A percentile compares a stretch with the other conserved stretches of the same genome.
phyloP scores from a whole-genome alignment of 495 filamentous ascomycete genomes.

The Penicillium cataractarum region DNA sequence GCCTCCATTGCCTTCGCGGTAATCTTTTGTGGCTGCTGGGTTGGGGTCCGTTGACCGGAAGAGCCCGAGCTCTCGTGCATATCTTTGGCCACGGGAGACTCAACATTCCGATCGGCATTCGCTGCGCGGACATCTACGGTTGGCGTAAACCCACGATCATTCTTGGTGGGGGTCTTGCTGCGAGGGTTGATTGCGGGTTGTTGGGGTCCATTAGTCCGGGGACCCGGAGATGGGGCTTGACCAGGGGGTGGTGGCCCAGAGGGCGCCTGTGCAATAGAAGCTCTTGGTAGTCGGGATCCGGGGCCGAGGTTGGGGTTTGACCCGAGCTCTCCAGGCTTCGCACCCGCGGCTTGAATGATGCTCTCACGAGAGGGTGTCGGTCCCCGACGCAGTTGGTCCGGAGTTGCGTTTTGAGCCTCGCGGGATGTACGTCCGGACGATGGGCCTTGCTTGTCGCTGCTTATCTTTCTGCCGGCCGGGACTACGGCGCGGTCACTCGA shows the following conservation, averaged over 20 bases:
- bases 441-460: conserved; percentile 40
- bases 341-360: conserved; percentile 35
- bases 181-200: conserved; percentile 43
- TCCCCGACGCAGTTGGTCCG: conserved; percentile 57
- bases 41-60: conserved; percentile 67
- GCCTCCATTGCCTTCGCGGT: conserved; percentile 53
- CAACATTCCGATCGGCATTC: conserved; percentile 50
- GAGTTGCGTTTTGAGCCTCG: conserved; percentile 62
- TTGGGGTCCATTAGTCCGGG: conserved; percentile 52
- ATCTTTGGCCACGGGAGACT: conserved; percentile 61
- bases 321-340: conserved; percentile 37
- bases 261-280: conserved; percentile 70
- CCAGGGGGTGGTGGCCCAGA: conserved; percentile 85
- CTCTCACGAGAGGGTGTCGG: conserved; percentile 57
- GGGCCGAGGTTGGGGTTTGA: conserved; percentile 41
- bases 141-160: conserved; percentile 50
- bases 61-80: conserved; percentile 46
- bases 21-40: conserved; percentile 47
- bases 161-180: conserved; percentile 64
- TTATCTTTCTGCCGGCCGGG: conserved; percentile 40
- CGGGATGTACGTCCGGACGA: conserved; percentile 55
- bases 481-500: conserved; percentile 42
- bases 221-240: conserved; percentile 80
- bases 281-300: conserved; percentile 69
- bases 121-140: conserved; percentile 53